Conservation (phyloP, 139 green algal species). For the Chlamydomonas sphaeroides region DNA sequence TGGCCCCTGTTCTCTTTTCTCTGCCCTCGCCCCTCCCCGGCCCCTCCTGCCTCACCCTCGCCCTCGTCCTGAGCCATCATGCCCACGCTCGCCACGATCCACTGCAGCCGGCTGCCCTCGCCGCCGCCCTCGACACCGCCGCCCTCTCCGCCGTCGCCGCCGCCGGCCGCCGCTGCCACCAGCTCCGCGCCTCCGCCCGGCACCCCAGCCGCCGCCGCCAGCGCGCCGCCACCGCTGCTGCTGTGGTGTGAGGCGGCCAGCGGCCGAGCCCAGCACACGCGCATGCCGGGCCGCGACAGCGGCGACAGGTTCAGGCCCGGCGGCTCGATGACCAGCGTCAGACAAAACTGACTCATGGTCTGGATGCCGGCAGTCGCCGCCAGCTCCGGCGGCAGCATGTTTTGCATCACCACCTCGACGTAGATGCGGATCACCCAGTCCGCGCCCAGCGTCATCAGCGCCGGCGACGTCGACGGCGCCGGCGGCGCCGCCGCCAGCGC, state of each 20-base stretch:
- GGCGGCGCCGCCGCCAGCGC: constrained; percentile 5
- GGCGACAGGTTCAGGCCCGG: constrained; percentile 43
- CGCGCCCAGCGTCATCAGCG: constrained; percentile 66
- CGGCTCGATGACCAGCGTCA: constrained; percentile 72
- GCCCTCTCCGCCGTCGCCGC: neutral
- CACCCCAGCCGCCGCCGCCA: too few relatives aligned
- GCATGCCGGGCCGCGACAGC: constrained; percentile 35
- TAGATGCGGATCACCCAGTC: constrained; percentile 73
- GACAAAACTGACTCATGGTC: constrained; percentile 68
- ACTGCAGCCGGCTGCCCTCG: constrained; percentile 53
- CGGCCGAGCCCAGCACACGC: constrained; percentile 57
- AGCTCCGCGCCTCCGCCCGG: neutral
- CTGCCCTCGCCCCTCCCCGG: too few relatives aligned
- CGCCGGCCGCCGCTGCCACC: neutral
- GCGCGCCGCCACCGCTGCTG: neutral
- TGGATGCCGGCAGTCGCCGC: neutral
- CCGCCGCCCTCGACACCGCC: neutral
- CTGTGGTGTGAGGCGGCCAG: neutral
- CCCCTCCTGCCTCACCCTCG: neutral
- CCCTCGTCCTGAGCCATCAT: neutral
- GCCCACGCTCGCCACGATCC: constrained; percentile 54
- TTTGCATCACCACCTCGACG: constrained; percentile 67
- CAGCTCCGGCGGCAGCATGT: constrained; percentile 41
- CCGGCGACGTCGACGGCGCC: constrained; percentile 48
- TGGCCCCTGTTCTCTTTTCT: too few relatives aligned